Base-by-base conservation (phyloP, 805 yeast genomes). In the Yamadazyma insecticola region DNA sequence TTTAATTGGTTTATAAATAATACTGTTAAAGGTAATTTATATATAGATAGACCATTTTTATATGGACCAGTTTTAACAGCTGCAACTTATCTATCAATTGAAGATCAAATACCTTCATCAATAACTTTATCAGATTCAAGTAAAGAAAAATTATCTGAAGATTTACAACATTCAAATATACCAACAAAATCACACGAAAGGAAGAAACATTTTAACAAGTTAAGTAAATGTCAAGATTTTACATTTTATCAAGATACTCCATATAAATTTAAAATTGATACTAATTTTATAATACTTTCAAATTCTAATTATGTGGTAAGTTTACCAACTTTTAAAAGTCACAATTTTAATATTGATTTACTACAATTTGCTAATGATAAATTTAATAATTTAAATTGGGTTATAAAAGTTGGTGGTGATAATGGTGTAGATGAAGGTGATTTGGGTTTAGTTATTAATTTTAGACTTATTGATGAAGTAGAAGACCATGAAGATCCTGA, bases 51-150 rank as follows among this genome's bases (percentile, higher is more conserved):
- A 43, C 87, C 87, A 2, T 78, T 57, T 45, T 49, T 80, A 11
- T 78, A 78, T 40, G 84, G 84, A 1, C 62, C 69, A 28, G 80
- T 74, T 0, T 50, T 77, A 35, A 66, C 74, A 28, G 70, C 79
- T 27, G 67, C 78, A 45, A 74, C 75, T 13, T 59, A 53, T 22
- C 51, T 78, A 13, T 50, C 60, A 7, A 50, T 46, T 9, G 32
- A 34, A 7, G 6, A 7, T n/a, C 13, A 22, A n/a, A 22, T 22
- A 6, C 24, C 24, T 6, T 8, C 6, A 6, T 8, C 7, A n/a
- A 8, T 8, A 6, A 8, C 13, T n/a, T 8, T 6, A 10, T 6
- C n/a, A 10, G 13, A 22, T n/a, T 8, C 24, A 6, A 8, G 12
- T 6, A 22, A 7, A 7, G 64, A 57, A 30, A 50, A 50, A 32